These are phyloP conservation scores for Houttuynia cordata DNA, from an alignment of 164 flowering plant genomes.

Conservation along the genomic window DNA sequence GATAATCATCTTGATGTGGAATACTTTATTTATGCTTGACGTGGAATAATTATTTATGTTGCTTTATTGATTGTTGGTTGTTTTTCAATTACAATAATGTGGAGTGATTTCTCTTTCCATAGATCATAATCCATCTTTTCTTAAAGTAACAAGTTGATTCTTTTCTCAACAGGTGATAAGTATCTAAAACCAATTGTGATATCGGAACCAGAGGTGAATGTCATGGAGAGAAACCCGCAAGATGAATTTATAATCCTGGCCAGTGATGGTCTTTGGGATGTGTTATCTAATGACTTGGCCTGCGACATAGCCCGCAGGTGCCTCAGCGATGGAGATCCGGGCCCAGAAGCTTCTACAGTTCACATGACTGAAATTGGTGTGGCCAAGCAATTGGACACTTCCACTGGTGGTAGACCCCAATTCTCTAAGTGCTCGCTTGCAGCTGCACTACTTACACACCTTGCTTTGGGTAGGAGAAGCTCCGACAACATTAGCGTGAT, in stretches of 20 bases:
- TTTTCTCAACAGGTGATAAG: constrained; percentile 28
- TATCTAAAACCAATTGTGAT: constrained; percentile 37
- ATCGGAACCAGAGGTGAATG: constrained; percentile 42
- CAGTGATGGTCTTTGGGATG: constrained; percentile 70
- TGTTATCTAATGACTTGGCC: constrained; percentile 33
- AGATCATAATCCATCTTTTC: too few relatives aligned
- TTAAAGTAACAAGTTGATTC: too few relatives aligned
- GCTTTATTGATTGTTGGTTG: too few relatives aligned
- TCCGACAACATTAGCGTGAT: constrained; percentile 48
- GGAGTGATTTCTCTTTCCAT: too few relatives aligned
- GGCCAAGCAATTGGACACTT: not conserved
- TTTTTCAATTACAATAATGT: too few relatives aligned
- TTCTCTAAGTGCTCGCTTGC: constrained; percentile 27
- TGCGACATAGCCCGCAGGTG: constrained; percentile 31
- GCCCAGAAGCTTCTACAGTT: not conserved
- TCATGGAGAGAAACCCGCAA: constrained; percentile 26
- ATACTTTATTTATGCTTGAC: too few relatives aligned
- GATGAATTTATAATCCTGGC: constrained; percentile 56
- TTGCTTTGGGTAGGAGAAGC: constrained; percentile 46
- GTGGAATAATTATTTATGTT: too few relatives aligned
- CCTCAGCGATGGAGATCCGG: constrained; percentile 18
- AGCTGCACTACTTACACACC: constrained; percentile 46
- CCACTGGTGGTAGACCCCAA: constrained; percentile 1
- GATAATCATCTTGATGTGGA: too few relatives aligned
- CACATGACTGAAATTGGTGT: constrained; percentile 3